A percentile compares a stretch with the other conserved stretches of the same genome.
Evolutionary conservation across 2,329 filamentous ascomycete species (phyloP).

Genomic region (Ophiostoma sp.): DNA sequence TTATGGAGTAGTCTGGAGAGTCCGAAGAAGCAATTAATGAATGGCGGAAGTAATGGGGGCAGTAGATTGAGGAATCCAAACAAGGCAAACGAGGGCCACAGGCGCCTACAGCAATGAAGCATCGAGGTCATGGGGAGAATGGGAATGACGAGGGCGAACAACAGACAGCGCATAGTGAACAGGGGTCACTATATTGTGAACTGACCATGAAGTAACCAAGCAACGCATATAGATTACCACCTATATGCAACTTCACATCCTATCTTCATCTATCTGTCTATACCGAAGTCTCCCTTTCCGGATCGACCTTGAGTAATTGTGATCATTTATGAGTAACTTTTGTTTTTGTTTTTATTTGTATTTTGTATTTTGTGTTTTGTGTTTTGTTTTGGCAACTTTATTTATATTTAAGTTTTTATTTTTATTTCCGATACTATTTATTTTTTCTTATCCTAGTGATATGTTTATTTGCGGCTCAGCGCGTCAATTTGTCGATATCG

Average conservation of each 20-base stretch:
- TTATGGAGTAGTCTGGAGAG: too few relatives aligned
- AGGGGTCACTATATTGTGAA: not conserved
- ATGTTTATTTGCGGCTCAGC: not conserved
- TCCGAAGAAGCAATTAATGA: not conserved
- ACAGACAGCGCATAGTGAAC: not conserved
- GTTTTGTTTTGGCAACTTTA: too few relatives aligned
- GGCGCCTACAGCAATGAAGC: too few relatives aligned
- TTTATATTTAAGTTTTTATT: too few relatives aligned
- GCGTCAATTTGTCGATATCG: not conserved
- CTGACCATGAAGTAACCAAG: not conserved
- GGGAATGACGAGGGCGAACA: too few relatives aligned
- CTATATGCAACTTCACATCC: not conserved
- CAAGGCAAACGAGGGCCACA: too few relatives aligned
- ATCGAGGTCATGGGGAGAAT: too few relatives aligned
- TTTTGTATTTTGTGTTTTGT: too few relatives aligned
- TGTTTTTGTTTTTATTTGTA: too few relatives aligned
- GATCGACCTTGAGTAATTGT: not conserved
- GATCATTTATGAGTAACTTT: not conserved
- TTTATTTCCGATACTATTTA: not conserved
- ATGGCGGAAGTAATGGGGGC: not conserved
- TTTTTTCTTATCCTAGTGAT: not conserved
- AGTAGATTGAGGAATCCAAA: too few relatives aligned
- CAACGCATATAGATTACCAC: not conserved
- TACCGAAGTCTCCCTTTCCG: not conserved
- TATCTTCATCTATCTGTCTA: conserved; percentile 1